Conservation (phyloP, 1,284 basidiomycete species). For the Bjerkandera adusta region DNA sequence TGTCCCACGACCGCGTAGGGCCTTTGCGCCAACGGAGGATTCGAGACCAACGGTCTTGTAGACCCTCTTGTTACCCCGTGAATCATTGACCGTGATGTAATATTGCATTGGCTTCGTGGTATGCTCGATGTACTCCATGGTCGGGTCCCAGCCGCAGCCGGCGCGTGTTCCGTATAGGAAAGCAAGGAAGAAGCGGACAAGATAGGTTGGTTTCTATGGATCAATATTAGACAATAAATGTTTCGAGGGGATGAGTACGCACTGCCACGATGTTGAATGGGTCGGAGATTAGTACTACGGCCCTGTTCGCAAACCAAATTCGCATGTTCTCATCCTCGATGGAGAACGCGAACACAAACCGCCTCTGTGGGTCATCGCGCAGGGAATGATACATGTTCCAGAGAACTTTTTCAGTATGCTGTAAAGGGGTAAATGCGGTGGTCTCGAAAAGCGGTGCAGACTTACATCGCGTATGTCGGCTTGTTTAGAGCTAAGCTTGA, state of each 20-base stretch:
- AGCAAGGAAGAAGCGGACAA: conserved; percentile 8
- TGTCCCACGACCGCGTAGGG: conserved; percentile 5
- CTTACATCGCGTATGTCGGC: too few species aligned
- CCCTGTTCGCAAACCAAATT: conserved; percentile 3
- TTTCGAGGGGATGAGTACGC: not conserved
- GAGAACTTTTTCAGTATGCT: too few species aligned
- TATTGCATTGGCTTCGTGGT: not conserved
- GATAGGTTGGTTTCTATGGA: not conserved
- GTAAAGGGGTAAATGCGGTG: too few species aligned
- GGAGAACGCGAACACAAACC: conserved; percentile 7
- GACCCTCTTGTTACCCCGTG: too few species aligned
- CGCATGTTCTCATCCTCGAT: conserved; percentile 7
- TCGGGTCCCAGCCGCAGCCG: conserved; percentile 10
- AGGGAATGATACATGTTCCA: conserved; percentile 5
- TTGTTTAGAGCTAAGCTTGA: too few species aligned
- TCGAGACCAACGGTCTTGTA: not conserved
- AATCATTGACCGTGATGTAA: conserved; percentile 1
- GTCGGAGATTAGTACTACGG: conserved; percentile 1
- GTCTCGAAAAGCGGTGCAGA: too few species aligned
- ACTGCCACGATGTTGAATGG: conserved; percentile 7
- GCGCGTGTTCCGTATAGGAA: conserved; percentile 1
- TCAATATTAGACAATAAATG: not conserved
- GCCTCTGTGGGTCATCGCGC: conserved; percentile 1
- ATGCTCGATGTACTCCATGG: not conserved
- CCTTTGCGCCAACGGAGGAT: conserved; percentile 6